phyloP scores from a whole-genome alignment of 2,329 filamentous ascomycete genomes.

The Claviceps sp. region DNA sequence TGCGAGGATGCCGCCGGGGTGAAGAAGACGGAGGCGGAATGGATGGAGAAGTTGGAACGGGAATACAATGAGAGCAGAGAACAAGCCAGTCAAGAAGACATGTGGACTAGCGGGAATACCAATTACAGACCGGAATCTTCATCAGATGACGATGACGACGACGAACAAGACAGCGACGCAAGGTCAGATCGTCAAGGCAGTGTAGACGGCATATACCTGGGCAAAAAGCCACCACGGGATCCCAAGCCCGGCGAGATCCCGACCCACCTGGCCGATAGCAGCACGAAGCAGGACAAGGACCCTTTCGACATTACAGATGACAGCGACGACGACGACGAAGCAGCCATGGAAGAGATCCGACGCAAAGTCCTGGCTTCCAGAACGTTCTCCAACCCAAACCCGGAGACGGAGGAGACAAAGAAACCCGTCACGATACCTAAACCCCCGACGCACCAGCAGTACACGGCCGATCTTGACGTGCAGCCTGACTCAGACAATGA shows the following conservation, averaged over 20 bases:
- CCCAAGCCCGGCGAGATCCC: slow-evolving; percentile 6
- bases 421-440: slow-evolving; percentile 50
- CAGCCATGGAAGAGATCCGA: slow-evolving; percentile 81
- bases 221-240: slow-evolving; percentile 33
- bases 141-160: slow-evolving; percentile 41
- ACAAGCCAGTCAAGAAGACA: slow-evolving; percentile 57
- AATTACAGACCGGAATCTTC: slow-evolving; percentile 49
- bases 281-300: slow-evolving; percentile 38
- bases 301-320: slow-evolving; percentile 71
- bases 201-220: slow-evolving; percentile 46
- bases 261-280: slow-evolving; percentile 8
- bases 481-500: slow-evolving; percentile 48
- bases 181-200: slow-evolving; percentile 22
- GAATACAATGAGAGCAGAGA: slow-evolving; percentile 75
- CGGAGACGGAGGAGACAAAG: slow-evolving; percentile 41
- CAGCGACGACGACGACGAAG: slow-evolving; percentile 45
- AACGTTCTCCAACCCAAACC: slow-evolving; percentile 48
- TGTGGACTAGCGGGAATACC: slow-evolving; percentile 84
- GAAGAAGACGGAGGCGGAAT: slow-evolving; percentile 72
- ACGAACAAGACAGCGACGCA: slow-evolving; percentile 26
- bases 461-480: slow-evolving; percentile 45
- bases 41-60: slow-evolving; percentile 78
- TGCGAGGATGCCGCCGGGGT: slow-evolving; percentile 71
- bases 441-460: slow-evolving; percentile 31
- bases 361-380: slow-evolving; percentile 85